phyloP scores from a whole-genome alignment of 2,329 filamentous ascomycete genomes.

The Pleurostoma richardsiae region DNA sequence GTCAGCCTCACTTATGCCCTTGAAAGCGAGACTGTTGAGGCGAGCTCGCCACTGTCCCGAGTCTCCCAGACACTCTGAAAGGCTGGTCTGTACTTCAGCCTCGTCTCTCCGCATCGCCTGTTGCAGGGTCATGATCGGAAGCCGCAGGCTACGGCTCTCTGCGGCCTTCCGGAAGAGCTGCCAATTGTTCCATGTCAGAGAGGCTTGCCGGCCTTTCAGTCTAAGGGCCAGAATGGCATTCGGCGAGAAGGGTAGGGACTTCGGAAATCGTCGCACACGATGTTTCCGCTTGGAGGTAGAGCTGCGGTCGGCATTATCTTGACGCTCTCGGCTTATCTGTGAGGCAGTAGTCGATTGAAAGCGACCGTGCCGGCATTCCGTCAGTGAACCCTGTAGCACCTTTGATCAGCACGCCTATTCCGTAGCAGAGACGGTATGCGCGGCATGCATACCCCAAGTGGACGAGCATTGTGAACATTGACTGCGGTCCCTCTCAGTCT shows the following conservation, averaged over 20 bases:
- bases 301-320: too few relatives aligned
- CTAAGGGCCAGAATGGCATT: conserved; percentile 2
- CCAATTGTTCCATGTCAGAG: conserved; percentile 4
- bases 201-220: neutral
- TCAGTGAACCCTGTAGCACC: too few relatives aligned
- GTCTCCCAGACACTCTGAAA: conserved; percentile 13
- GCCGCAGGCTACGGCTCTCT: conserved; percentile 13
- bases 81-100: conserved; percentile 8
- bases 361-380: too few relatives aligned
- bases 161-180: conserved; percentile 7
- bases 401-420: too few relatives aligned
- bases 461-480: too few relatives aligned
- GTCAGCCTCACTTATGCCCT: conserved; percentile 25
- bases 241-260: neutral
- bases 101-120: conserved; percentile 15
- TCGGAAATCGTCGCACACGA: too few relatives aligned
- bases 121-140: conserved; percentile 18
- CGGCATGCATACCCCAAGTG: too few relatives aligned
- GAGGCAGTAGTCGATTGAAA: too few relatives aligned
- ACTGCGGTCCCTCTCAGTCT: too few relatives aligned
- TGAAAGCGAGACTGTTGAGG: conserved; percentile 20
- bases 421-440: too few relatives aligned
- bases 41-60: conserved; percentile 21
- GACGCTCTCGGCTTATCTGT: too few relatives aligned
- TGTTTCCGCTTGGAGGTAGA: too few relatives aligned